phyloP scores from a whole-genome alignment of 306 rosid species.

The Luffa acutangula region DNA sequence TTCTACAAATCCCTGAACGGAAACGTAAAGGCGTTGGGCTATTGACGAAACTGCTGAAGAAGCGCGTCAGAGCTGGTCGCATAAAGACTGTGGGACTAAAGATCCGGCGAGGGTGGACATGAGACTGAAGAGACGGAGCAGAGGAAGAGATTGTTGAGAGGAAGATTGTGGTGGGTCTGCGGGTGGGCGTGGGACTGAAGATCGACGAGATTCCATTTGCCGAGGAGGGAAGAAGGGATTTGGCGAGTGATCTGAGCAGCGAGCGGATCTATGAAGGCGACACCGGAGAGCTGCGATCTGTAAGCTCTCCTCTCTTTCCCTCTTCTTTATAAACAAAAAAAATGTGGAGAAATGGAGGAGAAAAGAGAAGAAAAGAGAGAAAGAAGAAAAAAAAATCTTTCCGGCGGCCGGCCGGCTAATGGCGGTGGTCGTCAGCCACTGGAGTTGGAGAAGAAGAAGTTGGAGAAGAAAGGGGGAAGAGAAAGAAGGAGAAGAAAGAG shows the following conservation, averaged over 20 bases:
- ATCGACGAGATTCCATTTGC: conserved; percentile 70
- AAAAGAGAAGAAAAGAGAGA: no score
- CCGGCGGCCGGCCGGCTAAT: no score
- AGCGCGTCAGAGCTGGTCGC: background rate
- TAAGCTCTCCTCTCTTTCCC: background rate
- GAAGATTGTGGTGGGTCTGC: conserved; percentile 28
- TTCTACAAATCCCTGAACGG: conserved; percentile 19
- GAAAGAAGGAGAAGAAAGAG: no score
- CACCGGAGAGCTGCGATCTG: conserved; percentile 35
- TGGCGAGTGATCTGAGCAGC: conserved; percentile 46
- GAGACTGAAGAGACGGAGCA: no score
- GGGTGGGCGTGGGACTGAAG: conserved; percentile 19
- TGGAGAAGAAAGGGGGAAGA: no score
- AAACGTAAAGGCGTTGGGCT: conserved; percentile 2
- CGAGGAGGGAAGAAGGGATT: conserved; percentile 14
- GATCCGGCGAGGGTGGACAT: conserved; percentile 26
- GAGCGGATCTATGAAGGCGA: conserved; percentile 41
- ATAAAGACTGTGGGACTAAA: conserved; percentile 3
- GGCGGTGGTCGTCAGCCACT: no score
- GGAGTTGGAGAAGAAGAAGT: no score
- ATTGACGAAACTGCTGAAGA: conserved; percentile 44
- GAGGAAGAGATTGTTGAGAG: conserved; percentile 21
- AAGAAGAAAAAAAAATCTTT: no score
- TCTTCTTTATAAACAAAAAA: no score
- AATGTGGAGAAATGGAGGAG: no score